Evolutionary conservation across 164 flowering plant species (phyloP).

Genomic region (Echeveria elegans): DNA sequence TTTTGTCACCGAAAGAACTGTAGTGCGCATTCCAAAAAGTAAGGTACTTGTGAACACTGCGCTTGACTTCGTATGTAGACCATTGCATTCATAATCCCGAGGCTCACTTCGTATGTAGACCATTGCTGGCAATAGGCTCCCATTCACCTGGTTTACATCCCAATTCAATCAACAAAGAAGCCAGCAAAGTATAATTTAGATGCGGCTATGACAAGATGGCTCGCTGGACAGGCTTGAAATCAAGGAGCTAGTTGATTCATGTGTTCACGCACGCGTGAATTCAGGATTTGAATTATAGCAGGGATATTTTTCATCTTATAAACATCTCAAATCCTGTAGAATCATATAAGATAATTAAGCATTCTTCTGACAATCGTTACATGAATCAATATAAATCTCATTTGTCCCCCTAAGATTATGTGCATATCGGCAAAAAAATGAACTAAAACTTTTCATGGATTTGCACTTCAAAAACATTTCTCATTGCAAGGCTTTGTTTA

Average conservation of each 20-base stretch:
- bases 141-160: constrained; percentile 65
- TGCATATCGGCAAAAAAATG: no score
- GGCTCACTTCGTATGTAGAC: constrained; percentile 91
- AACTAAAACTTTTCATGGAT: no score
- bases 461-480: no score
- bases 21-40: constrained; percentile 87
- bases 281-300: no score
- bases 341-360: no score
- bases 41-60: constrained; percentile 74
- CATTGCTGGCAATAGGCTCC: constrained; percentile 93
- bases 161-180: background rate
- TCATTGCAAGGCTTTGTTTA: no score
- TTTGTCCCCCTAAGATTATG: no score
- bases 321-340: no score
- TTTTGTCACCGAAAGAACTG: constrained; percentile 88
- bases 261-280: no score
- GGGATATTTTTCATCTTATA: no score
- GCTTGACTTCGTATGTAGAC: constrained; percentile 65
- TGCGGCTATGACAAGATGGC: background rate
- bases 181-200: background rate
- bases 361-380: no score
- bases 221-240: background rate
- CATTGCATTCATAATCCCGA: constrained; percentile 83
- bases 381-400: no score
- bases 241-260: background rate